These are phyloP conservation scores for Mortierella sp. DNA, from an alignment of 371 early-diverging fungal genomes.

Conservation along the genomic window DNA sequence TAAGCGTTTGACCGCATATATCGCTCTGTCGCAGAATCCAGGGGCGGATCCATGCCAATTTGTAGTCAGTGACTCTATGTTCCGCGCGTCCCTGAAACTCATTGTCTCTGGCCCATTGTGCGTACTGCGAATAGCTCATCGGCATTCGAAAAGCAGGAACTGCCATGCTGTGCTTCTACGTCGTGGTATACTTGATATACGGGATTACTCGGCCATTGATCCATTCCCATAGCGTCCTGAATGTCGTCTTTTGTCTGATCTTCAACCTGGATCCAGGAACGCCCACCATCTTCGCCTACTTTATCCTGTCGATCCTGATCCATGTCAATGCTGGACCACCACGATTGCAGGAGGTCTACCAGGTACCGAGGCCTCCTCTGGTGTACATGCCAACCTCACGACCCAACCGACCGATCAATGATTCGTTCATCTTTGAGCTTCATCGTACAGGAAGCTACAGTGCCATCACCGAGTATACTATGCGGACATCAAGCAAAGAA, in stretches of 20 bases:
- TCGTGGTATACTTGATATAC: slow-evolving; percentile 35
- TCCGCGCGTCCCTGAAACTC: too few species aligned
- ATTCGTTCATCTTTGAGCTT: slow-evolving; percentile 38
- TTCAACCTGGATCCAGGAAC: slow-evolving; percentile 53
- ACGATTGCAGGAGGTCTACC: slow-evolving; percentile 20
- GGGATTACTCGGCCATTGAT: slow-evolving; percentile 45
- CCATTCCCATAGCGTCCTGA: slow-evolving; percentile 38
- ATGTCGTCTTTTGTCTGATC: slow-evolving; percentile 41
- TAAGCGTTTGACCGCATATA: slow-evolving; percentile 17
- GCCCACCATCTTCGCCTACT: slow-evolving; percentile 50
- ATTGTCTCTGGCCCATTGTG: background rate
- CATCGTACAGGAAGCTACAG: slow-evolving; percentile 14
- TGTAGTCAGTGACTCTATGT: too few species aligned
- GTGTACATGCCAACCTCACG: slow-evolving; percentile 26
- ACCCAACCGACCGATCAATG: slow-evolving; percentile 22
- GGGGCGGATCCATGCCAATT: too few species aligned
- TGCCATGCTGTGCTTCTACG: slow-evolving; percentile 42
- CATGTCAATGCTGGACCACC: slow-evolving; percentile 32
- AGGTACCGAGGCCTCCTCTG: slow-evolving; percentile 24
- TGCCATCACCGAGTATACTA: background rate
- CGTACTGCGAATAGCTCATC: slow-evolving; percentile 17
- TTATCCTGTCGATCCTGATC: slow-evolving; percentile 46
- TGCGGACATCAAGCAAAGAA: slow-evolving; percentile 6
- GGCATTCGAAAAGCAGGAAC: slow-evolving; percentile 52
- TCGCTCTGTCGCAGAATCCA: too few species aligned